phyloP scores from a whole-genome alignment of 2,329 filamentous ascomycete genomes.

The Fusarium sarcochroum region DNA sequence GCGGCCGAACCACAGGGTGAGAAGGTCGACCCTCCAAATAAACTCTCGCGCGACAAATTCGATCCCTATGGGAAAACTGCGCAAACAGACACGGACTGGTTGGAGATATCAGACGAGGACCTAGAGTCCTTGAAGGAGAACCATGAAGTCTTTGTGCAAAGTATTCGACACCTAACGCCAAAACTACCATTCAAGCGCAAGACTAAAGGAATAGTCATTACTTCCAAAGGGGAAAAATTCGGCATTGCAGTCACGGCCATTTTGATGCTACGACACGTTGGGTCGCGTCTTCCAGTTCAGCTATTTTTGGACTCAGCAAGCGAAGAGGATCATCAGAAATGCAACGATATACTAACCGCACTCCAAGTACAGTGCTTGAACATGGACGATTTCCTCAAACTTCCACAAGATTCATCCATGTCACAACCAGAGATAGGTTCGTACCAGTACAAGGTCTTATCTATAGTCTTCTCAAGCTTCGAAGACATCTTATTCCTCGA shows the following conservation, averaged over 20 bases:
- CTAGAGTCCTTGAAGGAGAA: conserved; percentile 33
- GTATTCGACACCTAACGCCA: conserved; percentile 23
- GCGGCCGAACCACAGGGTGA: conserved; percentile 32
- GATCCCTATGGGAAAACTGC: conserved; percentile 26
- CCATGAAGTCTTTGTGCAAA: conserved; percentile 31
- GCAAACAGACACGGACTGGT: conserved; percentile 26
- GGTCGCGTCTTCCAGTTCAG: conserved; percentile 36
- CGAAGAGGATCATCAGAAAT: conserved; percentile 25
- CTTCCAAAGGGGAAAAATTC: conserved; percentile 29
- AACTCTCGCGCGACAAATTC: conserved; percentile 35
- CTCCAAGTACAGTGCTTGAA: conserved; percentile 38
- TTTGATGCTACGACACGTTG: conserved; percentile 42
- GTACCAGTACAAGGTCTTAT: conserved; percentile 43
- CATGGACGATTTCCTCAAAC: conserved; percentile 39
- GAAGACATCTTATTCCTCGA: conserved; percentile 44
- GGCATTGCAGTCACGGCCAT: conserved; percentile 43
- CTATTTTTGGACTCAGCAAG: conserved; percentile 41
- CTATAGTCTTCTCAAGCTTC: conserved; percentile 45
- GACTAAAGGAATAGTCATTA: conserved; percentile 43
- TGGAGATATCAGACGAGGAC: conserved; percentile 25
- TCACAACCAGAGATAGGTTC: conserved; percentile 27
- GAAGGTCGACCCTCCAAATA: conserved; percentile 19
- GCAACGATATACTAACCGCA: conserved; percentile 11
- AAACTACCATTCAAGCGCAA: conserved; percentile 25
- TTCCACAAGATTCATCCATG: conserved; percentile 7